phyloP scores from a whole-genome alignment of 1,284 basidiomycete species.

The Heterobasidion annosum region DNA sequence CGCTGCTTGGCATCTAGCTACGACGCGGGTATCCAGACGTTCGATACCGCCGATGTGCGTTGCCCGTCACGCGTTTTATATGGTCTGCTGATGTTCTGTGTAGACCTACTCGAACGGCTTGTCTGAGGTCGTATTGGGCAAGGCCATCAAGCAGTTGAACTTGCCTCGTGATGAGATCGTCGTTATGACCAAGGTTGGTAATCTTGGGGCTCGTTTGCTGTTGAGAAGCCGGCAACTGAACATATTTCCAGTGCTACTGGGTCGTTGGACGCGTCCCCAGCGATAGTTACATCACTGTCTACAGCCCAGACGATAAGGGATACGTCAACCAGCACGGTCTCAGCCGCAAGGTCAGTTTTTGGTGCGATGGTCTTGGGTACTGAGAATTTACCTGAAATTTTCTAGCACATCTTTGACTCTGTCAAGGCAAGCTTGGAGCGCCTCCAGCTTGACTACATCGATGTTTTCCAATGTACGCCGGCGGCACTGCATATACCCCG shows the following conservation, averaged over 20 bases:
- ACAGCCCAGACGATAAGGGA: constrained; percentile 17
- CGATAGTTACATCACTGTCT: constrained; percentile 9
- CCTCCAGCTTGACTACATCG: constrained; percentile 34
- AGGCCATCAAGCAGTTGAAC: constrained; percentile 32
- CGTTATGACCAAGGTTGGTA: constrained; percentile 27
- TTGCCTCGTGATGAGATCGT: constrained; percentile 33
- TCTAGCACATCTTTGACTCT: constrained; percentile 34
- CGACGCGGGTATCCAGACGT: constrained; percentile 29
- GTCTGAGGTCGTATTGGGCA: constrained; percentile 34
- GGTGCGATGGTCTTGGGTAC: constrained; percentile 10
- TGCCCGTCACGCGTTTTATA: background rate
- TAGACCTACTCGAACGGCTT: constrained; percentile 29
- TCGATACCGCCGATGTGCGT: constrained; percentile 31
- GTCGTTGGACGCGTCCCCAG: background rate
- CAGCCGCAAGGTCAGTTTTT: constrained; percentile 24
- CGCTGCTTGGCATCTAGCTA: constrained; percentile 7
- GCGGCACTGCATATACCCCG: background rate
- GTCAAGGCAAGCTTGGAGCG: constrained; percentile 32
- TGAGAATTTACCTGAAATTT: background rate
- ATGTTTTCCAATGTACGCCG: constrained; percentile 23
- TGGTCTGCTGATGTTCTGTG: constrained; percentile 5
- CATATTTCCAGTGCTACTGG: background rate
- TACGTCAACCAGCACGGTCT: constrained; percentile 29
- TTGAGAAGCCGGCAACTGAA: background rate
- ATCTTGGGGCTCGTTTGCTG: background rate